Evolutionary conservation across 495 filamentous ascomycete species (phyloP).

Genomic region (Cenococcum geophilum): DNA sequence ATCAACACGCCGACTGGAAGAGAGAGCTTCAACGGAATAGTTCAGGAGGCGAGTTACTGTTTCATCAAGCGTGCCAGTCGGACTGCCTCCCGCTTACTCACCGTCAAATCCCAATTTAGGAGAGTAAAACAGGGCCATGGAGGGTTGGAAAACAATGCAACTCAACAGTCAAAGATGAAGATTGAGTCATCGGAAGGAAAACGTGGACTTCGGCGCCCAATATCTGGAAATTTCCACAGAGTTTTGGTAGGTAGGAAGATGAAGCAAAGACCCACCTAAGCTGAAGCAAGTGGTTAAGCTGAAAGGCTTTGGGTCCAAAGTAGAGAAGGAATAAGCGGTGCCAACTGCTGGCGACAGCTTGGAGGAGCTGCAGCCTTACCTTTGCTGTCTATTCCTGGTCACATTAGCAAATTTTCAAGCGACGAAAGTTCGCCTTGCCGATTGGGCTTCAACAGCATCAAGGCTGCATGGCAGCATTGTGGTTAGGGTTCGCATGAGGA

Average conservation of each 20-base stretch:
- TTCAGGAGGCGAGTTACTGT: background rate
- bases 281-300: background rate
- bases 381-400: conserved; percentile 11
- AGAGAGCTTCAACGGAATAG: background rate
- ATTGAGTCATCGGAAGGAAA: conserved; percentile 1
- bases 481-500: background rate
- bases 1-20: background rate
- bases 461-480: conserved; percentile 13
- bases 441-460: conserved; percentile 25
- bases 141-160: background rate
- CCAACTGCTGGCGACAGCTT: background rate
- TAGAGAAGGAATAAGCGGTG: background rate
- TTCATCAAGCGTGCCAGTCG: conserved; percentile 15
- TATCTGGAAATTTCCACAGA: conserved; percentile 7
- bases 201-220: background rate
- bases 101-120: conserved; percentile 19
- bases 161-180: background rate
- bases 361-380: conserved; percentile 23
- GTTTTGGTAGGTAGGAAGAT: background rate
- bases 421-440: conserved; percentile 10
- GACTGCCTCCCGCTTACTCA: conserved; percentile 20
- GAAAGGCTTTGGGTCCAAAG: background rate
- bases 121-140: background rate
- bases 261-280: background rate
- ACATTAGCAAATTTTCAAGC: conserved; percentile 4